phyloP scores from a whole-genome alignment of 2,329 filamentous ascomycete species.

The Nemania sp. region DNA sequence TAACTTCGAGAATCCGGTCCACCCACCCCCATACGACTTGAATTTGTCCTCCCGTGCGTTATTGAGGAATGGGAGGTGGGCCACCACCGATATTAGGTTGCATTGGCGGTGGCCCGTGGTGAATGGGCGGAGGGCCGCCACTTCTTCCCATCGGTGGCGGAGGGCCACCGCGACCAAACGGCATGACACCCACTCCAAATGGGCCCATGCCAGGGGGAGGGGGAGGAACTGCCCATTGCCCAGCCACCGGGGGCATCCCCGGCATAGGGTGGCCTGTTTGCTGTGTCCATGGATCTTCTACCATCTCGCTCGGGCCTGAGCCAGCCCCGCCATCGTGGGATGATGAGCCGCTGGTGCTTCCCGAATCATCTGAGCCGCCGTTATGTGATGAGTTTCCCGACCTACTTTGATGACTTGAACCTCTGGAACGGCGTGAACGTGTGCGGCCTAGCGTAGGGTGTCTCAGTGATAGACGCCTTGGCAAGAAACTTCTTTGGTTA shows the following conservation, averaged over 20 bases:
- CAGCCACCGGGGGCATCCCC: conserved; percentile 23
- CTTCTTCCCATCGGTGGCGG: conserved; percentile 25
- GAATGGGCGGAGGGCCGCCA: conserved; percentile 12
- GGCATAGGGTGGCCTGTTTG: conserved; percentile 27
- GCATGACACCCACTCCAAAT: conserved; percentile 24
- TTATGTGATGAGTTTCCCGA: conserved; percentile 25
- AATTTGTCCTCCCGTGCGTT: neutral
- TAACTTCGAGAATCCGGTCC: neutral
- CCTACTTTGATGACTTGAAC: conserved; percentile 26
- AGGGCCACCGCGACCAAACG: conserved; percentile 30
- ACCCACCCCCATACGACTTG: neutral
- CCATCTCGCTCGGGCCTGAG: conserved; percentile 25
- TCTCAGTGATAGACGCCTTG: neutral
- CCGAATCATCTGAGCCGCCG: conserved; percentile 26
- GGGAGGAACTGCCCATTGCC: conserved; percentile 25
- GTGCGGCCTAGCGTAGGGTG: conserved; percentile 21
- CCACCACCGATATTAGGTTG: conserved; percentile 25
- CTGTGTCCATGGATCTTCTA: conserved; percentile 19
- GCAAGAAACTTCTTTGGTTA: neutral
- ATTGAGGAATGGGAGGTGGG: conserved; percentile 27
- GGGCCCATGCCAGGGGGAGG: conserved; percentile 16
- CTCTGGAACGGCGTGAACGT: conserved; percentile 20
- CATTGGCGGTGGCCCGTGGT: conserved; percentile 22
- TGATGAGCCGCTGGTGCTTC: conserved; percentile 23
- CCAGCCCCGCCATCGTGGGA: conserved; percentile 18